Percentiles rank a stretch among this genome's conserved stretches.
Evolutionary conservation across 306 rosid species (phyloP).

Genomic region (Lablab purpureus): DNA sequence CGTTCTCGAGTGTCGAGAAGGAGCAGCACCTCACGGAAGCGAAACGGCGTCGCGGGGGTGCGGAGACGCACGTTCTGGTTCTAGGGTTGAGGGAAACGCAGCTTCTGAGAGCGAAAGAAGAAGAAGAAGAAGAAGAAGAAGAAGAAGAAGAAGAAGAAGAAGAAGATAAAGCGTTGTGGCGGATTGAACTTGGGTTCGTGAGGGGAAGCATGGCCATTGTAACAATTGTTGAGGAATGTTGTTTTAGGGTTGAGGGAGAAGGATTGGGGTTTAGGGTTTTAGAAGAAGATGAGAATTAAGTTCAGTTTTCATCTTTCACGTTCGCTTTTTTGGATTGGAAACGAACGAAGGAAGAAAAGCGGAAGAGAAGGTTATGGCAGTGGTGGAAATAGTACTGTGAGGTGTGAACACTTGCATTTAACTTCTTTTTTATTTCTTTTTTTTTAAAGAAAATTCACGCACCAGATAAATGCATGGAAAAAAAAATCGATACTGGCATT

Average conservation of each 20-base stretch:
- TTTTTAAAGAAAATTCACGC: background rate
- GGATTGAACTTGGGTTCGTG: slow-evolving; percentile 51
- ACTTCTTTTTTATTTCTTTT: background rate
- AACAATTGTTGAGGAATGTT: background rate
- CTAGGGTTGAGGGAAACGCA: slow-evolving; percentile 46
- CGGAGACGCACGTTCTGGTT: slow-evolving; percentile 28
- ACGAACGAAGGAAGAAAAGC: background rate
- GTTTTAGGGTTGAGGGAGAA: slow-evolving; percentile 4
- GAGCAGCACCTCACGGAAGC: slow-evolving; percentile 56
- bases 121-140: slow-evolving; percentile 36
- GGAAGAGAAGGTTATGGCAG: background rate
- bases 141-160: slow-evolving; percentile 38
- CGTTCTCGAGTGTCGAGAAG: slow-evolving; percentile 65
- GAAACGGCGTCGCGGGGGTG: slow-evolving; percentile 47
- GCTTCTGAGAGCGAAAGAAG: slow-evolving; percentile 18
- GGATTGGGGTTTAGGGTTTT: slow-evolving; percentile 48
- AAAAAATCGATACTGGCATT: background rate
- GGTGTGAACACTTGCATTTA: background rate
- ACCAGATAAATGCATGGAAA: background rate
- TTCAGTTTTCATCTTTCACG: background rate
- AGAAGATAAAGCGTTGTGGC: slow-evolving; percentile 38
- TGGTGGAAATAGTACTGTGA: background rate
- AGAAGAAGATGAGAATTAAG: background rate
- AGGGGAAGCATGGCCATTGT: slow-evolving; percentile 64
- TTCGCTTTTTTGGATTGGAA: background rate